Conservation (phyloP, 2,329 filamentous ascomycete species). For the Capronia coronata region DNA sequence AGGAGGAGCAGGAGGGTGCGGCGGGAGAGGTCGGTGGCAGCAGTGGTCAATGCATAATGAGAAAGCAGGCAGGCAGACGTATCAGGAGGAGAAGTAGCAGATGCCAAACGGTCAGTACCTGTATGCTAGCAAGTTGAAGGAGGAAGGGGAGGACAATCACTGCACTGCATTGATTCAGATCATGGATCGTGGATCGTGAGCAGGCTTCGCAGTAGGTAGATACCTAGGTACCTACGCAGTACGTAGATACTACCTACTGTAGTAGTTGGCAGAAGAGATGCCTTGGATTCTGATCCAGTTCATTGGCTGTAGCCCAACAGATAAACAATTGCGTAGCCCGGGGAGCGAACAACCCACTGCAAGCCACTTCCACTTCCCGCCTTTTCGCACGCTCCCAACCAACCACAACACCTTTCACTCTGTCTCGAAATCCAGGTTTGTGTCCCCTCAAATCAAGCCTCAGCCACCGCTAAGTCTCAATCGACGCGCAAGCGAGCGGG, state of each 20-base stretch:
- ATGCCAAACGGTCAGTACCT: too few species aligned
- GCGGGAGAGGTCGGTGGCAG: neutral
- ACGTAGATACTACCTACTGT: neutral
- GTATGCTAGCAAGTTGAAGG: too few species aligned
- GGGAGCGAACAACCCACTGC: neutral
- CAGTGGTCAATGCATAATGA: neutral
- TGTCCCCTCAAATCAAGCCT: slow-evolving; percentile 2
- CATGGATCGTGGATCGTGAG: too few species aligned
- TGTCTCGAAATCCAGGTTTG: slow-evolving; percentile 1
- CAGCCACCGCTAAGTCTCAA: slow-evolving; percentile 8
- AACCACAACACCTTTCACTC: neutral
- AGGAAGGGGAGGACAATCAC: too few species aligned
- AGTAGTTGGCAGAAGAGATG: too few species aligned
- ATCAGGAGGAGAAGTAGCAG: too few species aligned
- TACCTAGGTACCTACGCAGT: too few species aligned
- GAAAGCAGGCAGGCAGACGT: too few species aligned
- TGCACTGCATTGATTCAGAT: too few species aligned
- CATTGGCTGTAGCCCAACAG: neutral
- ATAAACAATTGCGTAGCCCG: slow-evolving; percentile 1
- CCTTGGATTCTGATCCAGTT: too few species aligned
- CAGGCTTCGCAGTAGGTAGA: too few species aligned
- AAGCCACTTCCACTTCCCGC: neutral
- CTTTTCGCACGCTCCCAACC: too few species aligned
- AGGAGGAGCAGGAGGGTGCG: neutral
- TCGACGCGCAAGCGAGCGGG: neutral